Evolutionary conservation across 768 basidiomycete genomes (phyloP).

Genomic region (Psilocybe cyanescens): DNA sequence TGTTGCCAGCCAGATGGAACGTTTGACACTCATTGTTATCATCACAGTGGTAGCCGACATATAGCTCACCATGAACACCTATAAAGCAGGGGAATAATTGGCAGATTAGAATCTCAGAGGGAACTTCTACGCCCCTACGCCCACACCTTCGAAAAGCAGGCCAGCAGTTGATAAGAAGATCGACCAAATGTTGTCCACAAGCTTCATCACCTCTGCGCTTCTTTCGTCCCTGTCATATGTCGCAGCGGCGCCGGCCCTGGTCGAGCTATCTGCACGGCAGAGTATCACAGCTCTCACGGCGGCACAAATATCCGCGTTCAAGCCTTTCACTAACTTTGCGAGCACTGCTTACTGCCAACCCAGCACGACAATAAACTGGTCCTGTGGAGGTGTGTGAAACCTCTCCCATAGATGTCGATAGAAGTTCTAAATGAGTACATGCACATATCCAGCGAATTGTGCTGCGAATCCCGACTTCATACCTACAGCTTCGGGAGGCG

Average conservation of each 20-base stretch:
- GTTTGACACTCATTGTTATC: constrained; percentile 1
- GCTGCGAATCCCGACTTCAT: constrained; percentile 44
- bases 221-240: constrained; percentile 8
- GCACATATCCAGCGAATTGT: constrained; percentile 34
- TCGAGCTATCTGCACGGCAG: constrained; percentile 18
- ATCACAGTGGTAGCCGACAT: background rate
- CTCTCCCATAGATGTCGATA: background rate
- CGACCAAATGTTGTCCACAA: constrained; percentile 7
- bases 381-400: constrained; percentile 47
- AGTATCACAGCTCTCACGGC: constrained; percentile 34
- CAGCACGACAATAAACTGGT: constrained; percentile 43
- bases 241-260: constrained; percentile 8
- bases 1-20: background rate
- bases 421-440: background rate
- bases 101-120: background rate
- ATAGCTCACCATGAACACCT: background rate
- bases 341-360: constrained; percentile 55
- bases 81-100: background rate
- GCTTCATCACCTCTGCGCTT: constrained; percentile 14
- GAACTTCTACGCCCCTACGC: background rate
- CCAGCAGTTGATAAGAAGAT: background rate
- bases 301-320: constrained; percentile 46
- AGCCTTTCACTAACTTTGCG: constrained; percentile 52
- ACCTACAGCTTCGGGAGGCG: constrained; percentile 46
- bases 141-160: background rate